These are phyloP conservation scores for Solanum lycopersicoides DNA, from an alignment of 257 asterid genomes.

Conservation along the genomic window DNA sequence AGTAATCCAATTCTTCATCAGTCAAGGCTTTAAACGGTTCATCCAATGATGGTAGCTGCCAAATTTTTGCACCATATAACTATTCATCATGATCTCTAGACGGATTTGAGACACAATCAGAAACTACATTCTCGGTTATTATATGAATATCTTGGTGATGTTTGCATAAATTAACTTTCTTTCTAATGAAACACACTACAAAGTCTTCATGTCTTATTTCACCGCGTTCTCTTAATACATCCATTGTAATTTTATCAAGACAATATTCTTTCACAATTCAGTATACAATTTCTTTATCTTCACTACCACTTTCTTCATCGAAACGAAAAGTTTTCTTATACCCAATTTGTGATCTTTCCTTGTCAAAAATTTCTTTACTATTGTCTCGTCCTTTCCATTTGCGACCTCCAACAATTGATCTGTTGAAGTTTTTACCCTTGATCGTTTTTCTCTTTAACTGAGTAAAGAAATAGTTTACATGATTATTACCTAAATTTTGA, in stretches of 20 bases:
- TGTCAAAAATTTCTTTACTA: not conserved
- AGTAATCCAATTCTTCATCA: not conserved
- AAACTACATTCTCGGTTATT: no score
- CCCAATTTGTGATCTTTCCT: not conserved
- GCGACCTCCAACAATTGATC: not conserved
- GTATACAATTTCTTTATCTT: not conserved
- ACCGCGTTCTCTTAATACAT: not conserved
- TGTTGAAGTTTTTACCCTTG: not conserved
- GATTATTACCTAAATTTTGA: not conserved
- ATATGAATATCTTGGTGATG: no score
- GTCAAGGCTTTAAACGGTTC: not conserved
- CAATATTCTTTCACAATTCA: not conserved
- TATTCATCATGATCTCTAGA: not conserved
- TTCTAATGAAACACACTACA: not conserved
- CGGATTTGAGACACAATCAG: not conserved
- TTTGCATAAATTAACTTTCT: no score
- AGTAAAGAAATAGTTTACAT: not conserved
- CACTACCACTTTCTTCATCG: not conserved
- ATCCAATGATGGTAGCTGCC: not conserved
- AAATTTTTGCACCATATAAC: not conserved
- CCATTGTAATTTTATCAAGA: not conserved
- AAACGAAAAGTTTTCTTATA: not conserved
- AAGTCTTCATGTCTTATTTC: not conserved
- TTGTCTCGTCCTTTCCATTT: not conserved
- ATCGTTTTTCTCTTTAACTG: not conserved